Percentiles rank a stretch among this genome's conserved stretches.
phyloP scores from a whole-genome alignment of 768 basidiomycete genomes.

The Rhodotorula toruloides region DNA sequence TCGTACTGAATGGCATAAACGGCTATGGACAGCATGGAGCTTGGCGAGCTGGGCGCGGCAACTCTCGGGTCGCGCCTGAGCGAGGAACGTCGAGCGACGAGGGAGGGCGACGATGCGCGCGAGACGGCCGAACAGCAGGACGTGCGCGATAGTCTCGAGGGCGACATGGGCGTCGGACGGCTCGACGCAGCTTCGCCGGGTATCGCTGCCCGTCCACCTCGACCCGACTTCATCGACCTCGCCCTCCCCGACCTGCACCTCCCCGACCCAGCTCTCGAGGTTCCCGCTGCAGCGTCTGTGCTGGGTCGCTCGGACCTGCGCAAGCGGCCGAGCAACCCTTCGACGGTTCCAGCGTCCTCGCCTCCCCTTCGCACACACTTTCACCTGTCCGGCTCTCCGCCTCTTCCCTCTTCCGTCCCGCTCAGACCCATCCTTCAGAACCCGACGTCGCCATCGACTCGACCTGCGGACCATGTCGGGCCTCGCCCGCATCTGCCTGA shows the following conservation, averaged over 20 bases:
- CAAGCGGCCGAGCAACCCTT: not conserved
- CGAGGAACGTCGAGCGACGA: not conserved
- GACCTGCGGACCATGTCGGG: constrained; percentile 1
- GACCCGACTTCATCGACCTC: constrained; percentile 25
- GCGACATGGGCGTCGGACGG: constrained; percentile 10
- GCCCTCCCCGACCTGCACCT: constrained; percentile 25
- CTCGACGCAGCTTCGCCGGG: not conserved
- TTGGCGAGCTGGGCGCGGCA: constrained; percentile 18
- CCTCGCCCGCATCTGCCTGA: constrained; percentile 14
- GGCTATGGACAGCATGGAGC: constrained; percentile 14
- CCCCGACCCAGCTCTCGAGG: constrained; percentile 18
- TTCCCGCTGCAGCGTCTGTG: not conserved
- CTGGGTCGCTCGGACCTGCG: not conserved
- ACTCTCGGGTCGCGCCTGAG: too few relatives aligned
- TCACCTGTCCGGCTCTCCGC: constrained; percentile 21
- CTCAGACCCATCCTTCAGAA: constrained; percentile 25
- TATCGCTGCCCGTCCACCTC: not conserved
- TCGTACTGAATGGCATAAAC: constrained; percentile 22
- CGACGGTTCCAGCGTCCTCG: not conserved
- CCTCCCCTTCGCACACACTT: constrained; percentile 17
- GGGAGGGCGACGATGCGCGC: constrained; percentile 1
- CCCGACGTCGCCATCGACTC: not conserved
- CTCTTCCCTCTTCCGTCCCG: constrained; percentile 1
- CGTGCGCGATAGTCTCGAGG: constrained; percentile 22
- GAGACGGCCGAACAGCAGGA: constrained; percentile 12